Evolutionary conservation across 2,329 filamentous ascomycete genomes (phyloP), one percentile per base, ranked within the genome.

Genomic region (Aureobasidium leucospermi): DNA sequence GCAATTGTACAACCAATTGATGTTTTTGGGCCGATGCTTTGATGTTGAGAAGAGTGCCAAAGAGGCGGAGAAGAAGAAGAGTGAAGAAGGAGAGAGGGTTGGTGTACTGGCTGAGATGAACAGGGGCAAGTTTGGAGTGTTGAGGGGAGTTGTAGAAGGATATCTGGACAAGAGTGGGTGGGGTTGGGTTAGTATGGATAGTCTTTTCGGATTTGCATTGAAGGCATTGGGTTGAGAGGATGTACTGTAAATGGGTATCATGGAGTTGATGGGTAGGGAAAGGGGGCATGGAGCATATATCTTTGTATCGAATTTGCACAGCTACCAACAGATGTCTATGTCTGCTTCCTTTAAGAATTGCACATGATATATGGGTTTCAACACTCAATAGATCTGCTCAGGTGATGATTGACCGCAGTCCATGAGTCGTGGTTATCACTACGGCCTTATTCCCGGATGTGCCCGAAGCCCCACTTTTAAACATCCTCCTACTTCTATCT

Each of bases 1-100:
- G 75, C 87, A 88, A 68, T 81, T 97, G 61, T 97, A 96, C 76
- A 97, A 96, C 73, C 94, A 99, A 75, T 79, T 99, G 42, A 76
- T 97, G 58, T 99, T 96, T 76, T 88, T 92, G 71, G 83, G 88
- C 32, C 82, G 82, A 51, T 75, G 97, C 59, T 99, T 91, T 79
- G 92, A 99, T 73, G 88, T 95, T 3, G 92, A 97, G 63, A 90
- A 89, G 75, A 52, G 60, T 45, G 32, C 71, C 67, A 59, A 36
- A 66, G 32, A 3, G 67, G 16, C 69, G 72, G 64, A 60, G 8
- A 70, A 85, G 63, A 81, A 84, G 68, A 82, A 79, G 62, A 75
- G 71, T 1, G 77, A 85, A 63, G 81, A 84, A 68, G 82, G 79
- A 62, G 86, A 88, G 60, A 86, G 83, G 73, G 64, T 68, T 63